These are phyloP conservation scores for Diplogelasinospora grovesii DNA, from an alignment of 495 filamentous ascomycete genomes.

Conservation along the genomic window DNA sequence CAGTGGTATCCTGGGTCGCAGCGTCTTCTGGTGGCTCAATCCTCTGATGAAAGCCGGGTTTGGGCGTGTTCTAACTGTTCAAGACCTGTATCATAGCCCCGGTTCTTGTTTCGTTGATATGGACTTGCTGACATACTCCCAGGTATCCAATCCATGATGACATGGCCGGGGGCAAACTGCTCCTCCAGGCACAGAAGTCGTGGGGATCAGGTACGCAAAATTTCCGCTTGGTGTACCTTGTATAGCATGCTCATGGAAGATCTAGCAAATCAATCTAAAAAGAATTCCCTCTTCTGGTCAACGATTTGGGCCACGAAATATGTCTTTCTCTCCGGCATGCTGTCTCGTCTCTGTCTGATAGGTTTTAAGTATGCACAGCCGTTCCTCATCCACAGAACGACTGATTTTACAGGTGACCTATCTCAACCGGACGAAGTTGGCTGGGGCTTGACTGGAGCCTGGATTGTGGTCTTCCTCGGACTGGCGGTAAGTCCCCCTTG, in stretches of 20 bases:
- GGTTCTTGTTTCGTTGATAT: no score
- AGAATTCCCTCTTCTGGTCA: neutral
- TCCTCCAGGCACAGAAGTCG: no score
- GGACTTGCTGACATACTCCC: no score
- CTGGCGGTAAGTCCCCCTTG: no score
- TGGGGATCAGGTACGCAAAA: no score
- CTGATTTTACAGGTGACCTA: no score
- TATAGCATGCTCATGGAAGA: no score
- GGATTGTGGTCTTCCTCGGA: neutral
- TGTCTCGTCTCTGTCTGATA: conserved; percentile 15
- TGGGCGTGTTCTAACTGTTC: conserved; percentile 3
- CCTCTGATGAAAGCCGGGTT: conserved; percentile 17
- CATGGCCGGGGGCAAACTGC: no score
- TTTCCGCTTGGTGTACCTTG: no score
- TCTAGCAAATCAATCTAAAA: conserved; percentile 5
- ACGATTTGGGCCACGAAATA: neutral
- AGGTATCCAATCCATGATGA: no score
- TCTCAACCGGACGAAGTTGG: neutral
- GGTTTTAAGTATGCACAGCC: conserved; percentile 19
- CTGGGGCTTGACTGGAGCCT: neutral
- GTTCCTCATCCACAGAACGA: conserved; percentile 14
- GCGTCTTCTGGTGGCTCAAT: conserved; percentile 30
- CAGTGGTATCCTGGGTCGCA: conserved; percentile 15
- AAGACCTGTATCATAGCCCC: conserved; percentile 21
- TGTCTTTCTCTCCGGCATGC: conserved; percentile 1